Evolutionary conservation across 2,329 filamentous ascomycete species (phyloP).

Genomic region (Fusarium protoensiforme): DNA sequence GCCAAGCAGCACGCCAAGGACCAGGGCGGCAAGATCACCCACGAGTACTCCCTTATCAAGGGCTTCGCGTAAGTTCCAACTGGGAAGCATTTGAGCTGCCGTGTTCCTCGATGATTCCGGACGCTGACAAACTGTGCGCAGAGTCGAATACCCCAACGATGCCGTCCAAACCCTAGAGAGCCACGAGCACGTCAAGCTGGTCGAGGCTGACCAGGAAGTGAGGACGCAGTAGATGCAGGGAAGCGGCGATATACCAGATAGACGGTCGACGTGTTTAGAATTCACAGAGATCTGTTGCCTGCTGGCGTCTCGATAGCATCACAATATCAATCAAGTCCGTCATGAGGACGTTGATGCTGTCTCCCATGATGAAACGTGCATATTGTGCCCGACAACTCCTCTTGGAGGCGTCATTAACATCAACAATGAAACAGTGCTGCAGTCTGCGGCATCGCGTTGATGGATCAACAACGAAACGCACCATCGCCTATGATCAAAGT

Average conservation of each 20-base stretch:
- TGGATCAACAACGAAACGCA: background rate
- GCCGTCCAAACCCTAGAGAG: conserved; percentile 72
- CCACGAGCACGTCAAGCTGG: conserved; percentile 76
- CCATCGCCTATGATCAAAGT: no score
- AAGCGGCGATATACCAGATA: background rate
- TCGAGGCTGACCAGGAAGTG: conserved; percentile 80
- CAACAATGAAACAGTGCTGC: no score
- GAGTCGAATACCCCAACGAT: conserved; percentile 78
- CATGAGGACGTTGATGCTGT: background rate
- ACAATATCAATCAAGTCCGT: background rate
- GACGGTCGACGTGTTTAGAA: conserved; percentile 15
- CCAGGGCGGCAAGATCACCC: conserved; percentile 84
- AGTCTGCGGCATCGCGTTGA: background rate
- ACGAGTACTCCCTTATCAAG: conserved; percentile 90
- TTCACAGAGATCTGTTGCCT: conserved; percentile 19
- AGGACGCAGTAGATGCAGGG: conserved; percentile 70
- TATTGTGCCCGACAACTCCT: no score
- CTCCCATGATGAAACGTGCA: background rate
- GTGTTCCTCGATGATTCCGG: background rate
- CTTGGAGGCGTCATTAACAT: no score
- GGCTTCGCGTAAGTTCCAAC: conserved; percentile 81
- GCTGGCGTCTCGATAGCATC: conserved; percentile 19
- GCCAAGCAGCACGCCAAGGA: conserved; percentile 80
- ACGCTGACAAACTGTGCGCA: conserved; percentile 49
- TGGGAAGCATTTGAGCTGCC: background rate